Conservation (phyloP, 331 rosid species). For the Ulmus americana region DNA sequence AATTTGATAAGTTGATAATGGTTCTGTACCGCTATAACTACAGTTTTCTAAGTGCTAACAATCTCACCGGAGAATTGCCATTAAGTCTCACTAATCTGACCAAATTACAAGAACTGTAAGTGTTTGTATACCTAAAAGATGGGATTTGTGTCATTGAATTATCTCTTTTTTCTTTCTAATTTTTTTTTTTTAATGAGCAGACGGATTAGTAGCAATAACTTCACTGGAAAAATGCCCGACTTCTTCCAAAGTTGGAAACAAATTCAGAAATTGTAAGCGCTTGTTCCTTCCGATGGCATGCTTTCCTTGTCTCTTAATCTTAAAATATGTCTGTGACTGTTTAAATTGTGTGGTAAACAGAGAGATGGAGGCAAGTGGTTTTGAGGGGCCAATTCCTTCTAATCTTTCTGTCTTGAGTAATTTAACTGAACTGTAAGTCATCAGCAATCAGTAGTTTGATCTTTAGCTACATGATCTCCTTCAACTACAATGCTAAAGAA, state of each 20-base stretch:
- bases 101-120: constrained; percentile 17
- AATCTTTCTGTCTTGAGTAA: constrained; percentile 22
- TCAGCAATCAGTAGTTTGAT: background rate
- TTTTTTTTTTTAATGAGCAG: constrained; percentile 14
- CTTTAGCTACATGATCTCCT: background rate
- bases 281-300: background rate
- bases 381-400: constrained; percentile 37
- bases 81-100: constrained; percentile 18
- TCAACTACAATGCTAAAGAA: background rate
- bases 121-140: constrained; percentile 2
- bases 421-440: constrained; percentile 28
- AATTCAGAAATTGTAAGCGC: constrained; percentile 15
- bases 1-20: constrained; percentile 2
- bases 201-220: constrained; percentile 20
- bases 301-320: background rate
- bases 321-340: constrained; percentile 1
- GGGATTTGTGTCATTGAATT: background rate
- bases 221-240: constrained; percentile 31
- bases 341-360: constrained; percentile 14
- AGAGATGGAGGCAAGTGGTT: constrained; percentile 33
- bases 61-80: constrained; percentile 28
- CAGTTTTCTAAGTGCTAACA: constrained; percentile 28
- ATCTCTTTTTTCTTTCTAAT: too few species aligned
- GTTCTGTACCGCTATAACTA: background rate
- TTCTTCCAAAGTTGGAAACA: constrained; percentile 23